These are phyloP conservation scores for Casuarina cunninghamiana DNA, from an alignment of 306 rosid species.

Conservation along the genomic window DNA sequence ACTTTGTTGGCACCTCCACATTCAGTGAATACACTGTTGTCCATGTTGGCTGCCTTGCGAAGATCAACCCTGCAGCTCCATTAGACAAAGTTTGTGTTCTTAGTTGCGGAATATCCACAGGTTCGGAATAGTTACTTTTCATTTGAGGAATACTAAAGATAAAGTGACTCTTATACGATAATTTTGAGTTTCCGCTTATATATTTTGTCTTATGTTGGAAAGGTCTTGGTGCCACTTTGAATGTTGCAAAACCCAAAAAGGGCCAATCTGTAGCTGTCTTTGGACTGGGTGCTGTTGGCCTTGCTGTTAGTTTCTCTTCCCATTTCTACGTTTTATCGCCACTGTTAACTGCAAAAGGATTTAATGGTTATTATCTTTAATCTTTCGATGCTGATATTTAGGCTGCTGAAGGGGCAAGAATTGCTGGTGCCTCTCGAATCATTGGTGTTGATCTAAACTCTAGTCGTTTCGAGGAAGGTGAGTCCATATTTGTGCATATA, in stretches of 20 bases:
- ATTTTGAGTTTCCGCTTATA: not conserved
- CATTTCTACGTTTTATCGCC: not conserved
- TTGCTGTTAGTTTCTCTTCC: slow-evolving; percentile 56
- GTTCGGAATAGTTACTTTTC: slow-evolving; percentile 27
- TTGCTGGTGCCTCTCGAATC: slow-evolving; percentile 73
- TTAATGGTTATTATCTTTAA: too few species aligned
- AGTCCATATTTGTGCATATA: not conserved
- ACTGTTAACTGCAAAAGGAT: not conserved
- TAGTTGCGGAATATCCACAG: slow-evolving; percentile 94
- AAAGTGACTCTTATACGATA: too few species aligned
- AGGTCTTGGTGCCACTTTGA: slow-evolving; percentile 90
- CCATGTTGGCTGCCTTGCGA: slow-evolving; percentile 80
- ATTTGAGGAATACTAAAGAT: not conserved
- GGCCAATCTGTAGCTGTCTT: slow-evolving; percentile 81
- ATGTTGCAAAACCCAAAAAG: slow-evolving; percentile 85
- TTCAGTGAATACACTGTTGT: slow-evolving; percentile 84
- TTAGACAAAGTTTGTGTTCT: slow-evolving; percentile 91
- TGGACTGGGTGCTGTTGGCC: slow-evolving; percentile 94
- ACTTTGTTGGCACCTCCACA: slow-evolving; percentile 89
- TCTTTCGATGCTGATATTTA: slow-evolving; percentile 21
- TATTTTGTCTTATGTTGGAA: slow-evolving; percentile 10
- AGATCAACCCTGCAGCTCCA: slow-evolving; percentile 85
- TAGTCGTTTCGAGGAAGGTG: slow-evolving; percentile 72
- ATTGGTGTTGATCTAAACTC: slow-evolving; percentile 81
- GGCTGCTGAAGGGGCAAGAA: slow-evolving; percentile 95